phyloP scores from a whole-genome alignment of 2,329 filamentous ascomycete genomes.

The Aspergillus fischeri region DNA sequence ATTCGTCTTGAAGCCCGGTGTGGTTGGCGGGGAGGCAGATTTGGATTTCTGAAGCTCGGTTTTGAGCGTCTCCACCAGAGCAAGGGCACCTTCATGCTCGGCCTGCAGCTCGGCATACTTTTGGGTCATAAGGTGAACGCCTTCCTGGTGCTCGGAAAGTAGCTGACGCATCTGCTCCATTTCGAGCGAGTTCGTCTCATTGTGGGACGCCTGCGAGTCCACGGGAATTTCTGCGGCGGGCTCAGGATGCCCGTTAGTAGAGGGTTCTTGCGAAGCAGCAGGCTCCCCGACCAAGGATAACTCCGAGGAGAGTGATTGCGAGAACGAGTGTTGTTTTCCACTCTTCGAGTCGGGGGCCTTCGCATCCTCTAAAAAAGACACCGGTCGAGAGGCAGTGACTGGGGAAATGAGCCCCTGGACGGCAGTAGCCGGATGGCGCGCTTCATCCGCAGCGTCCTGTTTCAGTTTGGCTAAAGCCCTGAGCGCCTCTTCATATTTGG shows the following conservation, averaged over 20 bases:
- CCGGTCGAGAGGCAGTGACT: conserved; percentile 52
- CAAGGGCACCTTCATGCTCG: conserved; percentile 75
- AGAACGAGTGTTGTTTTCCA: conserved; percentile 67
- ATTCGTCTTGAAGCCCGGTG: conserved; percentile 47
- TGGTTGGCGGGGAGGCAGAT: conserved; percentile 53
- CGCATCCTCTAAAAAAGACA: conserved; percentile 79
- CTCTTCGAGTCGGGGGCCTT: conserved; percentile 68
- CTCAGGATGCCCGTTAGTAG: conserved; percentile 55
- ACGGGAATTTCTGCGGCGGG: conserved; percentile 22
- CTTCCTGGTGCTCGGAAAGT: conserved; percentile 71
- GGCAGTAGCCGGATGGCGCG: conserved; percentile 54
- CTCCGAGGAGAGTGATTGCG: conserved; percentile 90
- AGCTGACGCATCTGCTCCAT: conserved; percentile 67
- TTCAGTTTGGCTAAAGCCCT: conserved; percentile 71
- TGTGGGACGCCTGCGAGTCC: conserved; percentile 21
- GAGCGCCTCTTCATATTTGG: conserved; percentile 88
- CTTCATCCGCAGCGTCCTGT: conserved; percentile 79
- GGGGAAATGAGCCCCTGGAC: conserved; percentile 41
- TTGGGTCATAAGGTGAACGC: conserved; percentile 66
- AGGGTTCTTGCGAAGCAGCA: conserved; percentile 60
- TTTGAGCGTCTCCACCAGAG: conserved; percentile 87
- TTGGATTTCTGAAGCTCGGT: conserved; percentile 77
- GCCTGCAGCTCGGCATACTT: conserved; percentile 80
- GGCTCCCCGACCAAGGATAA: conserved; percentile 82
- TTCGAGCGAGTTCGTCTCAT: conserved; percentile 56